phyloP scores from a whole-genome alignment of 345 rosid species.

The Acer yangbiense region DNA sequence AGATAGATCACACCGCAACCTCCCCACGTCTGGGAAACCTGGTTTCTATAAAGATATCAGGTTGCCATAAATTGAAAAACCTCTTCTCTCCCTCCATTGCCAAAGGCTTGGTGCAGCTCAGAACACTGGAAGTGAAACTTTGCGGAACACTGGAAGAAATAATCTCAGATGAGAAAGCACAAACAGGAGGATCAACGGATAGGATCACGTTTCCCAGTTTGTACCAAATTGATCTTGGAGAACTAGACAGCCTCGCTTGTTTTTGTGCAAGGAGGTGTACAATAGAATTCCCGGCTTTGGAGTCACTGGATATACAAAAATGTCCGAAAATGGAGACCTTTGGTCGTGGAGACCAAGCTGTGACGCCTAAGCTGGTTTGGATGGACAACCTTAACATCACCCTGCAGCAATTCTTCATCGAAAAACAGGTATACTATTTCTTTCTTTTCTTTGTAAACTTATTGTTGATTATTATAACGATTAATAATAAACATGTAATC shows the following conservation, averaged over 20 bases:
- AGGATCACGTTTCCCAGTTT: not conserved
- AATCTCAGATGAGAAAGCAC: not conserved
- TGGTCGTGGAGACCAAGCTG: not conserved
- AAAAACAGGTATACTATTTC: not conserved
- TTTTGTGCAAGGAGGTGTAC: not conserved
- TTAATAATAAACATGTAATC: too few species aligned
- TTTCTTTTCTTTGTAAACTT: not conserved
- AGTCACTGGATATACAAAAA: not conserved
- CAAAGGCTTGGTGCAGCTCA: not conserved
- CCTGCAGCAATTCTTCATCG: not conserved
- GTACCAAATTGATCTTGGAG: not conserved
- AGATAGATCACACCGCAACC: not conserved
- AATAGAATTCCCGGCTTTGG: not conserved
- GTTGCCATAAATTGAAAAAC: not conserved
- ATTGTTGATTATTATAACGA: too few species aligned
- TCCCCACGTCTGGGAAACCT: not conserved
- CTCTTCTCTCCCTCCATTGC: not conserved
- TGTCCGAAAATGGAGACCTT: conserved; percentile 2
- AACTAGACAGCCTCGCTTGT: not conserved
- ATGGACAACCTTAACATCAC: conserved; percentile 4
- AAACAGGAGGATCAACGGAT: not conserved
- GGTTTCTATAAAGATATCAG: not conserved
- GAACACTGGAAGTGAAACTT: not conserved
- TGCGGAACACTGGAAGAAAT: not conserved
- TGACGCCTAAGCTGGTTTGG: conserved; percentile 10